Conservation (phyloP, 2,329 filamentous ascomycete species). For the Exophiala bonariae region DNA sequence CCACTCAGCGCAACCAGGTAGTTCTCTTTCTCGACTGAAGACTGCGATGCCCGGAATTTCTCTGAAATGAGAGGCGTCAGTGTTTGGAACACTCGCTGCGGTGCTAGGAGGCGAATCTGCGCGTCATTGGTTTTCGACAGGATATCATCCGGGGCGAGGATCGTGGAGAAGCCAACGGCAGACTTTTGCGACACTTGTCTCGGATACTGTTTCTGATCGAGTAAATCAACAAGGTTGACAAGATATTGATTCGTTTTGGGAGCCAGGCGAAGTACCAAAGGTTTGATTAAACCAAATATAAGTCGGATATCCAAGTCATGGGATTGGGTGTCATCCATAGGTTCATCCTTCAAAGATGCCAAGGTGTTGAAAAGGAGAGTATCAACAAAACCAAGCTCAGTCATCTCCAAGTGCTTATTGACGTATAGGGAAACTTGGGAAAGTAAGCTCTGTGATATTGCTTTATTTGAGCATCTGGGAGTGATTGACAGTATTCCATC, state of each 20-base stretch:
- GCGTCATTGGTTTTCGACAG: slow-evolving; percentile 62
- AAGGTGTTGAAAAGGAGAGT: slow-evolving; percentile 31
- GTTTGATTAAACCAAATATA: slow-evolving; percentile 63
- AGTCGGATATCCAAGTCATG: slow-evolving; percentile 48
- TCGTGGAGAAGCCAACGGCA: slow-evolving; percentile 58
- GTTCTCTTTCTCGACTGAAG: slow-evolving; percentile 52
- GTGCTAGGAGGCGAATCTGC: slow-evolving; percentile 60
- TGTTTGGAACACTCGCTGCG: slow-evolving; percentile 63
- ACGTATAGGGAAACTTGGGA: slow-evolving; percentile 35
- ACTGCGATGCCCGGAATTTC: slow-evolving; percentile 48
- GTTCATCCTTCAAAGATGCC: slow-evolving; percentile 13
- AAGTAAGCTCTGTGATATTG: slow-evolving; percentile 21
- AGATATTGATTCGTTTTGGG: slow-evolving; percentile 52
- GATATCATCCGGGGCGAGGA: slow-evolving; percentile 62
- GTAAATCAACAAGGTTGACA: slow-evolving; percentile 47
- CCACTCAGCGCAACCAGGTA: slow-evolving; percentile 65
- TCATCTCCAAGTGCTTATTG: slow-evolving; percentile 39
- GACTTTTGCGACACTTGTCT: slow-evolving; percentile 50
- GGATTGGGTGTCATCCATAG: slow-evolving; percentile 30
- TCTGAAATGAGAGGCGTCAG: slow-evolving; percentile 57
- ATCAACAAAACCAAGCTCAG: slow-evolving; percentile 32
- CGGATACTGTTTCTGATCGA: slow-evolving; percentile 42
- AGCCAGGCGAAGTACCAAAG: slow-evolving; percentile 56
- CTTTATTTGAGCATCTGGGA: slow-evolving; percentile 9
- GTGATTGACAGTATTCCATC: slow-evolving; percentile 30